Evolutionary conservation across 2,329 filamentous ascomycete species (phyloP).

Genomic region (Aspergillus tubingensis): DNA sequence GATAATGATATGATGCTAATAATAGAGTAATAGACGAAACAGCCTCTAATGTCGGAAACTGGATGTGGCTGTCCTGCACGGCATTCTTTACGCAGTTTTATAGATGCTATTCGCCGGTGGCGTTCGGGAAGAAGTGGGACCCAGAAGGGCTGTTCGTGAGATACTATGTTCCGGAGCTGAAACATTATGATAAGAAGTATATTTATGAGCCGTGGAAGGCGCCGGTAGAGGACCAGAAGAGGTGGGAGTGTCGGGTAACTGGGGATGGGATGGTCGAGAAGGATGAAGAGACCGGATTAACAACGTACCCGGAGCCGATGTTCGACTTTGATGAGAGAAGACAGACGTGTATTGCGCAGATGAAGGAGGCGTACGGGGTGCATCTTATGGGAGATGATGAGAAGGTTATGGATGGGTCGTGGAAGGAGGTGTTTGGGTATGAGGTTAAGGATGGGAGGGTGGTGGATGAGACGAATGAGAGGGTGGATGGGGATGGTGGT

Average conservation of each 20-base stretch:
- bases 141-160: constrained; percentile 63
- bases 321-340: constrained; percentile 70
- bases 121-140: constrained; percentile 77
- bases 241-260: constrained; percentile 64
- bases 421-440: constrained; percentile 50
- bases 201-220: constrained; percentile 82
- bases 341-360: constrained; percentile 63
- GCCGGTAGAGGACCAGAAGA: constrained; percentile 66
- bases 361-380: constrained; percentile 70
- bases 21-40: constrained; percentile 22
- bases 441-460: background rate
- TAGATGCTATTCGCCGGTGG: constrained; percentile 56
- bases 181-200: constrained; percentile 63
- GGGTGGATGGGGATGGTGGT: background rate
- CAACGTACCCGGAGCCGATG: constrained; percentile 70
- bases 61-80: constrained; percentile 65
- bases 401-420: constrained; percentile 58
- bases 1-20: background rate
- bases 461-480: background rate
- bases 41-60: constrained; percentile 30
- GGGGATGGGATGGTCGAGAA: constrained; percentile 51
- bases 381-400: constrained; percentile 66
- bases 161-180: constrained; percentile 68
- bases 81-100: constrained; percentile 61
- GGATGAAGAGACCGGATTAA: constrained; percentile 47